Base-by-base conservation (phyloP, 257 asterid species). In the Anisodus acutangulus region DNA sequence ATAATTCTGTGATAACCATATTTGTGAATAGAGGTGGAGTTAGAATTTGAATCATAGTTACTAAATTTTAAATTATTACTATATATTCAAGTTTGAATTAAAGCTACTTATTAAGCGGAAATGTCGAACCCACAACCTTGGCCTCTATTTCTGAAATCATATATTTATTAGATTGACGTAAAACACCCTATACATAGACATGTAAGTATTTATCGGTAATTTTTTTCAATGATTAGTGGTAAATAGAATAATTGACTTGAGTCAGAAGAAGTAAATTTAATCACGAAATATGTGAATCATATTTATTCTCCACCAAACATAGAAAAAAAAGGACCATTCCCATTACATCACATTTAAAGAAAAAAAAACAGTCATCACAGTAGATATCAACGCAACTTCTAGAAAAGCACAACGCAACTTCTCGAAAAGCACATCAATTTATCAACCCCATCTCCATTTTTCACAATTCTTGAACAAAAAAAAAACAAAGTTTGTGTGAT, bases 351-450 rank as follows among this genome's bases (percentile, higher is more conserved):
- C 59, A 9, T 22, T 22, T 74, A 51, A 74, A 74, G 81, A 49
- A 74, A 22, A 22, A 57, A 31, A 31, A 31, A 47, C 41, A 19
- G 8, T 68, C 9, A 45, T 16, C 80, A 69, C 78, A 79, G 80
- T 74, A 74, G 39, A n/a, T n/a, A 16, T 31, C 35, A 31, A 31
- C 35, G 62, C 80, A 79, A 88, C 88, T 80, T 85, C 53, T 31
- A 0, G 35, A 31, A 31, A 31, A 51, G 1, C 45, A 1, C 83
- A 83, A 85, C 85, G 90, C 90, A 26, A 85, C 85, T 74, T 51
- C 11, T 69, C 58, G 53, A 64, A 64, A 22, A 51, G 1, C 45
- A 1, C 43, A 22, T 74, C 81, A 71, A 71, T 71, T 72, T 72
- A 47, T 31, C 47, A 31, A 64, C 17, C 70, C 41, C 6, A 22